phyloP scores from a whole-genome alignment of 805 yeast species.

The Torulaspora franciscae region DNA sequence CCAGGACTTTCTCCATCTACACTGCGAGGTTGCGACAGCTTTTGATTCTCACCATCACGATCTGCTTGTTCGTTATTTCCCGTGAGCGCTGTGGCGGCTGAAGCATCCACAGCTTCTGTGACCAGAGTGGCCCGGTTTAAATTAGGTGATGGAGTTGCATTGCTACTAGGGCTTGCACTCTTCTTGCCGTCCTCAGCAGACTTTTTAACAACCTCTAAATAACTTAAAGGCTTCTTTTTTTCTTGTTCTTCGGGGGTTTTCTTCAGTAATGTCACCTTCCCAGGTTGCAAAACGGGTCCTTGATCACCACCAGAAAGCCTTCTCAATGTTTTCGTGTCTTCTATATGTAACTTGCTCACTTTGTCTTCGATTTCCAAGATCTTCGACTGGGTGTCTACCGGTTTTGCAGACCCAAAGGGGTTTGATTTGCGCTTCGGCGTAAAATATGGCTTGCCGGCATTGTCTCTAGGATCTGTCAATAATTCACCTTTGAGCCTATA shows the following conservation, averaged over 20 bases:
- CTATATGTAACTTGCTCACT: slow-evolving; percentile 41
- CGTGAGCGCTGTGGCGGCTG: not conserved
- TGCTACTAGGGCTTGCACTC: slow-evolving; percentile 7
- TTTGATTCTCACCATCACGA: slow-evolving; percentile 4
- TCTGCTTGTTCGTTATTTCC: not conserved
- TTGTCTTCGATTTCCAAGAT: slow-evolving; percentile 57
- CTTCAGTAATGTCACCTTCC: slow-evolving; percentile 21
- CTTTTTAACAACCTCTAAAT: slow-evolving; percentile 27
- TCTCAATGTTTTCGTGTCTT: slow-evolving; percentile 39
- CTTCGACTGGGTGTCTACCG: slow-evolving; percentile 69
- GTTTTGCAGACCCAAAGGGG: slow-evolving; percentile 83
- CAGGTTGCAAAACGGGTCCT: slow-evolving; percentile 8
- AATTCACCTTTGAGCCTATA: slow-evolving; percentile 30
- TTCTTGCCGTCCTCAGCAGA: slow-evolving; percentile 26
- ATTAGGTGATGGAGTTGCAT: slow-evolving; percentile 10
- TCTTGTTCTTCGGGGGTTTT: slow-evolving; percentile 16
- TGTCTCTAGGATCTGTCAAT: slow-evolving; percentile 27
- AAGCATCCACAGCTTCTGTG: not conserved
- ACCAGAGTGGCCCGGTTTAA: slow-evolving; percentile 10
- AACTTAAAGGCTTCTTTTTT: slow-evolving; percentile 22
- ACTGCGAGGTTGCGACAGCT: not conserved
- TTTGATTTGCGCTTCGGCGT: slow-evolving; percentile 43
- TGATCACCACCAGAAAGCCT: slow-evolving; percentile 24
- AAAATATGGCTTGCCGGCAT: slow-evolving; percentile 25
- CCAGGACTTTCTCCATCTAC: slow-evolving; percentile 3